phyloP scores from a whole-genome alignment of 148 eudicot species.

The Tetragonia tetragonoides region DNA sequence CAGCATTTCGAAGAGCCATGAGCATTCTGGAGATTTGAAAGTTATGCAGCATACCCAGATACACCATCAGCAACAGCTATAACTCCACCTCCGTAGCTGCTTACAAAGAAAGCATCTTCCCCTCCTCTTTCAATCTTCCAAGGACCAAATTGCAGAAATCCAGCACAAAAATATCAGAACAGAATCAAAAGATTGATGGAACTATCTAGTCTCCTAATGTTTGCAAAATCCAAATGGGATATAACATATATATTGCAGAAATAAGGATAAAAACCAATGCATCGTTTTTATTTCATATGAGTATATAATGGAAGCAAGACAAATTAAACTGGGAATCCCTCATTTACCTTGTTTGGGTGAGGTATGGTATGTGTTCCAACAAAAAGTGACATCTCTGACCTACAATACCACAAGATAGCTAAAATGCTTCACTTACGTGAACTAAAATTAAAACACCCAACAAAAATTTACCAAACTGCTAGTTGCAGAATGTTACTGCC shows the following conservation, averaged over 20 bases:
- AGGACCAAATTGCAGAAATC: conserved; percentile 9
- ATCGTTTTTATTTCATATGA: not conserved
- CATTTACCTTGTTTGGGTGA: conserved; percentile 82
- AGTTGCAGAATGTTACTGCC: not conserved
- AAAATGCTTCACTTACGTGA: not conserved
- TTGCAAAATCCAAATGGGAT: not conserved
- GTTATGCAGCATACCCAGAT: conserved; percentile 58
- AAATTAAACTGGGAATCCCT: not conserved
- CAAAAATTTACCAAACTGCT: not conserved
- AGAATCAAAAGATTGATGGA: not conserved
- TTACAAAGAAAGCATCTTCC: conserved; percentile 90
- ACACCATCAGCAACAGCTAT: conserved; percentile 98
- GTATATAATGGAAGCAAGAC: not conserved
- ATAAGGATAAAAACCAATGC: not conserved
- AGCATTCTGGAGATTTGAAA: not conserved
- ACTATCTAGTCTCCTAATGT: not conserved
- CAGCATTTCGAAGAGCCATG: not conserved
- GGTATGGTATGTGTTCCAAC: conserved; percentile 86
- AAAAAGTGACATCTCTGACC: conserved; percentile 51
- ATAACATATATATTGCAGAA: not conserved
- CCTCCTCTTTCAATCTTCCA: conserved; percentile 87
- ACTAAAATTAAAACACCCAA: not conserved
- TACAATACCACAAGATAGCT: conserved; percentile 18
- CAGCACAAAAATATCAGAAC: not conserved
- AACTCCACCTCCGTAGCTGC: conserved; percentile 64